These are phyloP conservation scores for Fusarium concolor DNA, from an alignment of 2,329 filamentous ascomycete genomes.

Conservation along the genomic window DNA sequence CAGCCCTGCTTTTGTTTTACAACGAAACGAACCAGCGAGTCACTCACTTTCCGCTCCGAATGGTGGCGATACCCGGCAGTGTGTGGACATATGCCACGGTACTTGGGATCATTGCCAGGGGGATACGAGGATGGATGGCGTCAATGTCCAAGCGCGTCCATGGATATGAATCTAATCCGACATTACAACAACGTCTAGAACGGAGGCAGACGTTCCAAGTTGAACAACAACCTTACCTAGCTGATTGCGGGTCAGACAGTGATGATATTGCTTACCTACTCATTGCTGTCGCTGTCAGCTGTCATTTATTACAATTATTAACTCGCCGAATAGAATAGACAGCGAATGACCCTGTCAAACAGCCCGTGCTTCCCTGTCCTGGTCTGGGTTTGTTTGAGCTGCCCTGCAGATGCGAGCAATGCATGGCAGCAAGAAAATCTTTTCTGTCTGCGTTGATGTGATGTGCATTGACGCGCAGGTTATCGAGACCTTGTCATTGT, in stretches of 20 bases:
- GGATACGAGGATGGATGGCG: slow-evolving; percentile 42
- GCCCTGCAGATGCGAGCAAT: slow-evolving; percentile 30
- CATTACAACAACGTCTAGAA: slow-evolving; percentile 30
- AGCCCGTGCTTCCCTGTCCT: slow-evolving; percentile 28
- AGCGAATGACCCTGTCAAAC: not conserved
- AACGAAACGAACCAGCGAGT: slow-evolving; percentile 5
- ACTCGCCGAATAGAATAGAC: not conserved
- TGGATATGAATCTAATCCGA: slow-evolving; percentile 36
- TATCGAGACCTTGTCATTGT: slow-evolving; percentile 12
- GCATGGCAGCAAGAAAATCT: not conserved
- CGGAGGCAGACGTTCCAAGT: slow-evolving; percentile 22
- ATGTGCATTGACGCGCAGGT: slow-evolving; percentile 21
- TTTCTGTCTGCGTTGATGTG: slow-evolving; percentile 6
- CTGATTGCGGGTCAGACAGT: slow-evolving; percentile 40
- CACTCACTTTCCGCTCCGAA: not conserved
- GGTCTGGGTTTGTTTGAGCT: slow-evolving; percentile 12
- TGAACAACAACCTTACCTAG: not conserved
- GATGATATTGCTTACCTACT: not conserved
- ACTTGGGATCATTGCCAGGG: slow-evolving; percentile 31
- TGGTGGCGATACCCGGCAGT: slow-evolving; percentile 16
- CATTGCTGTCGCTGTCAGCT: not conserved
- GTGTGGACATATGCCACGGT: slow-evolving; percentile 25
- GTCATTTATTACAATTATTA: not conserved
- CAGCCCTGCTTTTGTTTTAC: not conserved
- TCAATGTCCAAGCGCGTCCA: slow-evolving; percentile 41